Base-by-base conservation (phyloP, 768 basidiomycete genomes). In the Lanmaoa pseudosensibilis region DNA sequence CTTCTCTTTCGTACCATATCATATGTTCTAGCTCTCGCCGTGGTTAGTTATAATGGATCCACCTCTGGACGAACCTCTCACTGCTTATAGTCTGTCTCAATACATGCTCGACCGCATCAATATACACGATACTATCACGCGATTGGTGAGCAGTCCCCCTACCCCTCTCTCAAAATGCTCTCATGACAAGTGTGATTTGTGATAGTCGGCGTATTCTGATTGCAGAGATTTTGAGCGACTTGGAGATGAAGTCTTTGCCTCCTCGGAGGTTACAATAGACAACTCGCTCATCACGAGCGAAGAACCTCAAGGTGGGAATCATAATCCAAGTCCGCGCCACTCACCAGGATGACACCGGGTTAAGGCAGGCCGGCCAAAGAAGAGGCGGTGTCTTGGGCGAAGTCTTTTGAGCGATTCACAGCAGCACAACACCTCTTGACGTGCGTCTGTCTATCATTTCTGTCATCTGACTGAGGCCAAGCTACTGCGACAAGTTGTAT, bases 101-200 rank as follows among this genome's bases (percentile, higher is more conserved):
- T 65, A 66, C 45, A 23, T 69, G 21, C 59, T 69, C 19, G 68
- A 69, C 47, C 61, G 65, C 15, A 15, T 50, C 58, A 69, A 67
- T 21, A 69, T 69, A 46, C 63, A 69, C 23, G 68, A 69, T 37
- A 69, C 62, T 25, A 65, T 69, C 46, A 61, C 61, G 12, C 62
- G 68, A 40, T 19, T 69, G 56, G 68, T 69, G 46, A 50, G 67
- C 49, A 32, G n/a, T 27, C 23, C 36, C 23, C 21, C 23, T 33
- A 23, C 32, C 30, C 15, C 40, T 39, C 4, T 27, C 18, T 36
- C 16, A 5, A 30, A 39, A 32, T 16, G 7, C 27, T 27, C 13
- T 41, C 18, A 15, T 38, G 50, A 47, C 32, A 7, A 12, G 3
- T n/a, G 19, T 37, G 10, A 37, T 34, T 27, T 25, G 48, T 10